Base-by-base conservation (phyloP, 371 early-diverging fungal genomes). In the Spiromyces aspiralis region DNA sequence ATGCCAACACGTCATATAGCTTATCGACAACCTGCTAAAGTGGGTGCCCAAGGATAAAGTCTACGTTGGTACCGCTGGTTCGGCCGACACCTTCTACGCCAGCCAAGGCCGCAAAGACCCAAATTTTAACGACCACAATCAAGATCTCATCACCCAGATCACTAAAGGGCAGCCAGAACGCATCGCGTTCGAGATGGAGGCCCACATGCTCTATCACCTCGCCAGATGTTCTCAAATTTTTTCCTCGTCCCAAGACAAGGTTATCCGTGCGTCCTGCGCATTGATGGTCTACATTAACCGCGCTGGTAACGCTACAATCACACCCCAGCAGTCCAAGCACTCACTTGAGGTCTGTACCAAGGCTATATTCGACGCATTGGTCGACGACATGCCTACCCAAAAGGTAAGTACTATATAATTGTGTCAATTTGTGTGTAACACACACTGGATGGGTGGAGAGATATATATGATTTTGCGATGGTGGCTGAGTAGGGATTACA, bases 101-200 rank as follows among this genome's bases (percentile, higher is more conserved):
- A 79, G 88, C 12, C 94, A 95, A 67, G 94, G 89, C 1, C 79
- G 92, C 6, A 54, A 61, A 4, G 88, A 86, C 45, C 59, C 70
- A n/a, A 62, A 71, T 25, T 93, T 94, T 61, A 67, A 73, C 64
- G 96, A 94, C 59, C 73, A 71, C 35, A 95, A 93, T 66, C 63
- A 74, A 13, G 49, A 60, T 1, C 63, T 91, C 6, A 56, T 95
- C 27, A 59, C 64, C 3, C 53, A 69, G 2, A 25, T 81, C 25
- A 50, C 48, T 0, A 49, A 55, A 6, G 55, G 61, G n/a, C 71
- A 78, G 51, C 86, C 85, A 16, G 66, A 70, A 13, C 77, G 79
- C 0, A 62, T 74, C 47, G 83, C 84, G 0, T 63, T 93, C 20
- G 93, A 95, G 66, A 95, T 95, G 96, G 96, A 95, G 66, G 78